phyloP scores from a whole-genome alignment of 2,329 filamentous ascomycete species.

The Aspergillus jensenii region DNA sequence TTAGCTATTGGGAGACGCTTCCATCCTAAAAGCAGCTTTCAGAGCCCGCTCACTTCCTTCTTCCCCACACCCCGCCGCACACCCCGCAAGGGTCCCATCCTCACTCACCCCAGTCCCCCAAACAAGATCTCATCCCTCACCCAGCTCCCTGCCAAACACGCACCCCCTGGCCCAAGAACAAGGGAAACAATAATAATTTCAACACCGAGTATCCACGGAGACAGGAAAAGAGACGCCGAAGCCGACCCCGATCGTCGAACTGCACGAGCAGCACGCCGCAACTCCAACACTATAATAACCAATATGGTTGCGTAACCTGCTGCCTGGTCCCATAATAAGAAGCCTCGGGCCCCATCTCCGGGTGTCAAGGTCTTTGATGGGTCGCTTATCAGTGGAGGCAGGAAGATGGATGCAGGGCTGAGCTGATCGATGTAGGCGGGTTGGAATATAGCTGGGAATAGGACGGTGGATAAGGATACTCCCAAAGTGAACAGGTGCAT shows the following conservation, averaged over 20 bases:
- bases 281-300: neutral
- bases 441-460: neutral
- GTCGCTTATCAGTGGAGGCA: neutral
- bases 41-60: no score
- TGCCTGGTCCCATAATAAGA: slow-evolving; percentile 1
- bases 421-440: neutral
- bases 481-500: neutral
- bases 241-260: no score
- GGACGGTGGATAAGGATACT: neutral
- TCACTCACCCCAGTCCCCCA: no score
- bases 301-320: neutral
- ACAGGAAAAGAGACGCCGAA: no score
- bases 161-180: neutral
- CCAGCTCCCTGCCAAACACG: neutral
- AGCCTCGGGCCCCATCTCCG: neutral
- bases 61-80: no score
- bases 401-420: neutral
- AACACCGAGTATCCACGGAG: neutral
- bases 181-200: neutral
- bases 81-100: no score
- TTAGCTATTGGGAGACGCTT: no score
- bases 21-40: no score
- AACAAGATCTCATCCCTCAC: neutral
- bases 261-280: neutral
- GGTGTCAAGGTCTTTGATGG: neutral